Conservation (phyloP, 2,329 filamentous ascomycete genomes). For the Acarospora socialis region DNA sequence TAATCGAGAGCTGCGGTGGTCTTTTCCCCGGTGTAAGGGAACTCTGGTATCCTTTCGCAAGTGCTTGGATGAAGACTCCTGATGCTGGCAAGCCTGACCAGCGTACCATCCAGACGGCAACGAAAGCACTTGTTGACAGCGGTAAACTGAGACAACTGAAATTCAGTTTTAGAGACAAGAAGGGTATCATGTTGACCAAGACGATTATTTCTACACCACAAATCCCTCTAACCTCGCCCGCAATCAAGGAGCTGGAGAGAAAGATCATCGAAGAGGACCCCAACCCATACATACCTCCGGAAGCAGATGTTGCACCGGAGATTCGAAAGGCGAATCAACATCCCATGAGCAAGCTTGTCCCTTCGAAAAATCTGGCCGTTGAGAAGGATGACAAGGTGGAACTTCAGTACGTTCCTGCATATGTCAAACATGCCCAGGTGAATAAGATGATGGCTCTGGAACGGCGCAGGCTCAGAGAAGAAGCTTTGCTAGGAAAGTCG, state of each 20-base stretch:
- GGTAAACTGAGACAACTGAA: constrained; percentile 38
- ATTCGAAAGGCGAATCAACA: constrained; percentile 22
- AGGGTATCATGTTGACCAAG: constrained; percentile 35
- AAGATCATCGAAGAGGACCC: constrained; percentile 34
- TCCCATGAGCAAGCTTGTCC: constrained; percentile 3
- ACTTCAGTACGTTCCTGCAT: constrained; percentile 24
- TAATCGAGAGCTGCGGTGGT: constrained; percentile 39
- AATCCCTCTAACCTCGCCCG: constrained; percentile 29
- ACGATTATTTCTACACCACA: constrained; percentile 35
- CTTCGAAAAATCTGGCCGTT: constrained; percentile 18
- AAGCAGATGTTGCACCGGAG: constrained; percentile 25
- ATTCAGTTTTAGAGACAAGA: constrained; percentile 35
- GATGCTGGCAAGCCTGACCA: constrained; percentile 35
- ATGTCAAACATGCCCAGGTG: constrained; percentile 17
- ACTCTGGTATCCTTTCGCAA: constrained; percentile 40
- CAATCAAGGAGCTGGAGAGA: constrained; percentile 34
- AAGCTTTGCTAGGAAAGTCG: too few relatives aligned
- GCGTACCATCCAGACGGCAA: constrained; percentile 35
- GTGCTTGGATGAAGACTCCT: constrained; percentile 33
- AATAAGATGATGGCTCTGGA: constrained; percentile 14
- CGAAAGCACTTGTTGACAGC: constrained; percentile 36
- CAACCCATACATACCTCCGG: constrained; percentile 30
- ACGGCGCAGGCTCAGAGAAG: neutral
- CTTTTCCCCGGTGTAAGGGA: constrained; percentile 41
- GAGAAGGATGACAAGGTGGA: constrained; percentile 23